A percentile compares a stretch with the other conserved stretches of the same genome.
Conservation (phyloP, 2,329 filamentous ascomycete genomes). For the Penicillium rolfsii region DNA sequence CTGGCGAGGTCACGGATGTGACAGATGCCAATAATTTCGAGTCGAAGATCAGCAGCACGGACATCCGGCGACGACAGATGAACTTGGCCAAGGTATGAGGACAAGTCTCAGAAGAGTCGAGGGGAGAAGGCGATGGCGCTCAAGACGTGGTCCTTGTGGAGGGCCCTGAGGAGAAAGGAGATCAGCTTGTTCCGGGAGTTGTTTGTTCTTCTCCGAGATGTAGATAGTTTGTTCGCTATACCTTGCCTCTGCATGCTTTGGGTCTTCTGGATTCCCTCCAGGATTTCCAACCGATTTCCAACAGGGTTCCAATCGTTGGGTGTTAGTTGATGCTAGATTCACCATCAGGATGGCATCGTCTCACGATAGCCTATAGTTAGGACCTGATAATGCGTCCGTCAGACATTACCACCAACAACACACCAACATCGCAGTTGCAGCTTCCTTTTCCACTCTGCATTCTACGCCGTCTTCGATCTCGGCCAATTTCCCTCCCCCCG, state of each 20-base stretch:
- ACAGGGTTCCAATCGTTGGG: neutral
- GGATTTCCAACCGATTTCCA: neutral
- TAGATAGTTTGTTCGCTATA: neutral
- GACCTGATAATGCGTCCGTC: neutral
- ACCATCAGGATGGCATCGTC: neutral
- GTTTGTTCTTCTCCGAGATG: neutral
- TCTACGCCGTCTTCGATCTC: neutral
- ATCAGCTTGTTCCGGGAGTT: neutral
- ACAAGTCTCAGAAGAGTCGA: neutral
- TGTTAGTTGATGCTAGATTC: neutral
- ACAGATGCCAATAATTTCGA: conserved; percentile 65
- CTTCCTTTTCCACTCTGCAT: neutral
- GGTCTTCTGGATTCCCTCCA: neutral
- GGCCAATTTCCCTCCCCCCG: neutral
- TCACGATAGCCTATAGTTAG: neutral
- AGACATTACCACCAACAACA: conserved; percentile 2
- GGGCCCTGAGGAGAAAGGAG: neutral
- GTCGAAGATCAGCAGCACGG: conserved; percentile 88
- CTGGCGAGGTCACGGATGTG: conserved; percentile 57
- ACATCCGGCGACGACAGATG: conserved; percentile 65
- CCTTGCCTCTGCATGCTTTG: neutral
- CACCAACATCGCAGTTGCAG: neutral
- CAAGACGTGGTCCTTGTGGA: neutral
- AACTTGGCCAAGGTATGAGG: conserved; percentile 38
- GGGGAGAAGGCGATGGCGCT: neutral